phyloP scores from a whole-genome alignment of 1,139 yeast genomes.

The Blastobotrys malaysiensis region DNA sequence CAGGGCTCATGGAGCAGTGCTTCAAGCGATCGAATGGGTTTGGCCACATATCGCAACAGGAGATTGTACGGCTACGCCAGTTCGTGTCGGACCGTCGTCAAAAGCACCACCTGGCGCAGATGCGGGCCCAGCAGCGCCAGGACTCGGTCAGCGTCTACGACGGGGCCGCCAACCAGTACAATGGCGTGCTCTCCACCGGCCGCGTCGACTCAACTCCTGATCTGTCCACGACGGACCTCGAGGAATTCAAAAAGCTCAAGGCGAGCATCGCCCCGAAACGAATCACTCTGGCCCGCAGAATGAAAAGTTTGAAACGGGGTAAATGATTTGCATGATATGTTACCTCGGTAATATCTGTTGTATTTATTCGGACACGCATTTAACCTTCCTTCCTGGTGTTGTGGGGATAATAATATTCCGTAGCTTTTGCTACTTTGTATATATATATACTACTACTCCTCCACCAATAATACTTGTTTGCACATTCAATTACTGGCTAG shows the following conservation, averaged over 20 bases:
- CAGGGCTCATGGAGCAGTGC: slow-evolving; percentile 62
- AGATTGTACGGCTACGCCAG: slow-evolving; percentile 66
- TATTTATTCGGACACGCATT: background rate
- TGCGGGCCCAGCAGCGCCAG: background rate
- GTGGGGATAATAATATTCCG: too few species aligned
- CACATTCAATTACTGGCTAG: background rate
- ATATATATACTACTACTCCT: too few species aligned
- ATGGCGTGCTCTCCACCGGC: background rate
- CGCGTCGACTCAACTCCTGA: background rate
- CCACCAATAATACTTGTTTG: too few species aligned
- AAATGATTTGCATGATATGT: slow-evolving; percentile 1
- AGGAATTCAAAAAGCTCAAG: slow-evolving; percentile 18
- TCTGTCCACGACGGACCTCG: slow-evolving; percentile 16
- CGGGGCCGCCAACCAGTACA: background rate
- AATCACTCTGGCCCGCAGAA: slow-evolving; percentile 14
- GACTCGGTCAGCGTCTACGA: background rate
- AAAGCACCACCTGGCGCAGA: slow-evolving; percentile 1
- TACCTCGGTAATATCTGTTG: background rate
- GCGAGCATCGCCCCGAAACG: slow-evolving; percentile 13
- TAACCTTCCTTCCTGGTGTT: background rate
- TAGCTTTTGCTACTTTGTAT: too few species aligned
- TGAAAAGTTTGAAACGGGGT: slow-evolving; percentile 13
- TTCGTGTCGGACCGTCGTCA: slow-evolving; percentile 55
- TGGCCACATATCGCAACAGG: slow-evolving; percentile 75
- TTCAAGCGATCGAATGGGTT: slow-evolving; percentile 70